Conservation (phyloP, 139 green algal species). For the Picochlorum sp. region DNA sequence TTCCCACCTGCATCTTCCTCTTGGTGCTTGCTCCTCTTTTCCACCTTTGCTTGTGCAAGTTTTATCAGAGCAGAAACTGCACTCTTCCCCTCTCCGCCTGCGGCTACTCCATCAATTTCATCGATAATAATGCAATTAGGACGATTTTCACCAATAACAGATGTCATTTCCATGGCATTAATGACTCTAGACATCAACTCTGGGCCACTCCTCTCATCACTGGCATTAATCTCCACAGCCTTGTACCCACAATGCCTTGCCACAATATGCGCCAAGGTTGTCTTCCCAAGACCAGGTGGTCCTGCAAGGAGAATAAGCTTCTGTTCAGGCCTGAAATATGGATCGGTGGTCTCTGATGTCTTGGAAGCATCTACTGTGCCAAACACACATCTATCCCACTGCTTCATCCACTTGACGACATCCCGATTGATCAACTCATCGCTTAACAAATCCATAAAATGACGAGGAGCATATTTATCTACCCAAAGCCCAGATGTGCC, state of each 20-base stretch:
- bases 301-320: constrained; percentile 46
- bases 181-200: constrained; percentile 52
- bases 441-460: constrained; percentile 78
- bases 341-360: background rate
- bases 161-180: constrained; percentile 71
- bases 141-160: constrained; percentile 30
- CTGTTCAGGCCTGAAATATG: constrained; percentile 31
- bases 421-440: constrained; percentile 79
- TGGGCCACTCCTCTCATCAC: constrained; percentile 72
- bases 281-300: constrained; percentile 82
- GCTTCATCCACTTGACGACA: constrained; percentile 70
- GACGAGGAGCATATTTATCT: constrained; percentile 74
- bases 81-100: constrained; percentile 59
- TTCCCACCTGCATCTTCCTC: background rate
- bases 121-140: constrained; percentile 93
- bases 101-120: constrained; percentile 86
- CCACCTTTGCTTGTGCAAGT: constrained; percentile 45
- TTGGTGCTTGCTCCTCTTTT: background rate
- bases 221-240: constrained; percentile 90
- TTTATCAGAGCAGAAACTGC: constrained; percentile 74
- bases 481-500: constrained; percentile 64
- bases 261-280: constrained; percentile 87
- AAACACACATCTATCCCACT: constrained; percentile 71
- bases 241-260: constrained; percentile 91
- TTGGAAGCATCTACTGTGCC: constrained; percentile 6